Evolutionary conservation across 768 basidiomycete species (phyloP), one percentile per base, ranked within the genome.

Genomic region (Daedaleopsis sinensis): DNA sequence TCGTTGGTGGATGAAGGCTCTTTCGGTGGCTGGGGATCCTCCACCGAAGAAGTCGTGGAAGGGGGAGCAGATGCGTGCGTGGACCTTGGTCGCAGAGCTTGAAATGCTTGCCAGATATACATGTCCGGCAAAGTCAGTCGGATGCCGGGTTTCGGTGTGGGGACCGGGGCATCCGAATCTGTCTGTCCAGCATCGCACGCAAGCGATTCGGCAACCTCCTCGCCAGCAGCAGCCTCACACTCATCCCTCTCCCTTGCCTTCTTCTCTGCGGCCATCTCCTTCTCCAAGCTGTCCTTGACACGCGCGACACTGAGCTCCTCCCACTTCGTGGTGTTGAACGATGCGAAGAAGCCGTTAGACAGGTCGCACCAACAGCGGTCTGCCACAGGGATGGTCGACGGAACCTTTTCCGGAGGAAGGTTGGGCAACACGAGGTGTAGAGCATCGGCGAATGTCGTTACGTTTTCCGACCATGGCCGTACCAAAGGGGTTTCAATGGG

Each of bases 311-410:
- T 91, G 58, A 81, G 72, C 63, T 74, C 72, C 70, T 94, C 92
- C 92, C 92, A 94, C 50, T 79, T 80, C 36, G 89, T 84, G 50
- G 87, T 78, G 64, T 93, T 88, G 74, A 87, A 93, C 8, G 91
- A 88, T 63, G 89, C 85, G 66, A 94, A 94, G 61, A 92, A 77
- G 15, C 81, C 80, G 18, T 79, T 79, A 19, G 86, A 83, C 61
- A 93, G 77, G 68, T 94, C 92, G 65, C 92, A 94, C 93, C 93
- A 94, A 70, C 93, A 94, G 49, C 91, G 85, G 66, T 94, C 93
- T 5, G 82, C 79, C 3, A 90, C 80, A 27, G 83, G 85, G 52
- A 94, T 84, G 49, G 84, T 80, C 1, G 80, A 73, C 0, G 88
- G 88, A 5, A 83, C 64, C 12, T 83, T 59, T 15, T 73, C 62